Base-by-base conservation (phyloP, 2,329 filamentous ascomycete species). In the Venturia carpophila region DNA sequence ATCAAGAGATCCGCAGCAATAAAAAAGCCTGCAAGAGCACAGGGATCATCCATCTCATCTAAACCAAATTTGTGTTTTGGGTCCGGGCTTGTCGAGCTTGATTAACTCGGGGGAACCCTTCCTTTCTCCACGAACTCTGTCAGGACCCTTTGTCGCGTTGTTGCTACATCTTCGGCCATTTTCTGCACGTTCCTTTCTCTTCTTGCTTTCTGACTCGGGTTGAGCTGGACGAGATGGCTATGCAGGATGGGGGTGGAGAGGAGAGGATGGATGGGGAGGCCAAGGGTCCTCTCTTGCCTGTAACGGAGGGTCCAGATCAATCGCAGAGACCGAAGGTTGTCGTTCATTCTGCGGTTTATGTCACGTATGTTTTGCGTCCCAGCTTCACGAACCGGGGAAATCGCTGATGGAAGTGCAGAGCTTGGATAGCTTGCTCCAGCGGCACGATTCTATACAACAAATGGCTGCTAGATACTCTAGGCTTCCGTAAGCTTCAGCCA, bases 381-480 rank as follows among this genome's bases (percentile, higher is more conserved):
- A 19, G 6, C 24, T n/a, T 21, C 15, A 1, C 3, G 45, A 15
- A 19, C 4, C 56, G 43, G 30, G n/a, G 3, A 6, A 21, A 27
- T 42, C 11, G 45, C 41, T 41, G 21, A 52, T 42, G 47, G 3
- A 41, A 6, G 9, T 47, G n/a, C 39, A 65, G 63, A 39, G 63
- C 63, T 21, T 65, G 64, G 64, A 65, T 65, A 41, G 60, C 64
- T 21, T 39, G 37, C 10, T 66, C 62, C 42, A 55, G 60, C 34
- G 60, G 64, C 17, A 63, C 60, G 30, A 65, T 65, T 43, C 21
- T 65, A 17, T 65, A 63, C 60, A 65, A 65, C 60, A 65, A 65
- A 56, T 65, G 64, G 64, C 19, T 65, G 17, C 47, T 65, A 27
- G 58, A 65, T 55, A 65, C 64, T 13, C 19, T 63, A 10, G 47